These are phyloP conservation scores for Aphanomyces stellatus DNA, from an alignment of 352 stramenopile genomes.

Conservation along the genomic window DNA sequence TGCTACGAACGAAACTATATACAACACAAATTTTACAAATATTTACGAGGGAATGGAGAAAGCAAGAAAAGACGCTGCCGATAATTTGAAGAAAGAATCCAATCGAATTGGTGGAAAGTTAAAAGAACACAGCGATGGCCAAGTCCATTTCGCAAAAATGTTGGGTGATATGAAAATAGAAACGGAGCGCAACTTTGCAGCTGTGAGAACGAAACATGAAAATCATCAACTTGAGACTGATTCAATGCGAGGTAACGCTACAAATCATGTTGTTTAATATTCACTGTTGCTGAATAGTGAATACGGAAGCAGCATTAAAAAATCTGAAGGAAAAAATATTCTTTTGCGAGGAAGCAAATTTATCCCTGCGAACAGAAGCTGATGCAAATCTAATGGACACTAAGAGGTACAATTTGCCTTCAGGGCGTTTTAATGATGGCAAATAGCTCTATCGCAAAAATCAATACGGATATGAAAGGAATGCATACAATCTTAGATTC, in stretches of 20 bases:
- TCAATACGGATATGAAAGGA: conserved; percentile 3
- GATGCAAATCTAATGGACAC: conserved; percentile 1
- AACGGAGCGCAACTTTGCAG: conserved; percentile 16
- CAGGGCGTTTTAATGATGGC: too few species aligned
- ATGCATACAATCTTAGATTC: conserved; percentile 24
- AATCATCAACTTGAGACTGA: conserved; percentile 19
- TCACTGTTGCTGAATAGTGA: background rate
- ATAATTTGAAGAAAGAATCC: conserved; percentile 30
- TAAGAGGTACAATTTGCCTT: background rate
- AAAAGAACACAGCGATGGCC: conserved; percentile 37
- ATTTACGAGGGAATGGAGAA: conserved; percentile 39
- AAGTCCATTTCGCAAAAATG: conserved; percentile 28
- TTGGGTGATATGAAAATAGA: conserved; percentile 29
- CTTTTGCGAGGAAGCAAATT: conserved; percentile 15
- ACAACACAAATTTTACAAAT: conserved; percentile 17
- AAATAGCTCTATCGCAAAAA: conserved; percentile 7
- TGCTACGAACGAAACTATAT: conserved; percentile 5
- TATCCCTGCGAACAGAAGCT: background rate
- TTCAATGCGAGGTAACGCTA: conserved; percentile 10
- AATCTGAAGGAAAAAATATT: conserved; percentile 19
- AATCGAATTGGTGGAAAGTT: conserved; percentile 49
- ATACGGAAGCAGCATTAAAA: conserved; percentile 11
- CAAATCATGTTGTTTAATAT: background rate
- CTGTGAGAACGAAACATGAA: conserved; percentile 8
- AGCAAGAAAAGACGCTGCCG: conserved; percentile 33